Evolutionary conservation across 1,284 basidiomycete genomes (phyloP).

Genomic region (Vanrija humicola): DNA sequence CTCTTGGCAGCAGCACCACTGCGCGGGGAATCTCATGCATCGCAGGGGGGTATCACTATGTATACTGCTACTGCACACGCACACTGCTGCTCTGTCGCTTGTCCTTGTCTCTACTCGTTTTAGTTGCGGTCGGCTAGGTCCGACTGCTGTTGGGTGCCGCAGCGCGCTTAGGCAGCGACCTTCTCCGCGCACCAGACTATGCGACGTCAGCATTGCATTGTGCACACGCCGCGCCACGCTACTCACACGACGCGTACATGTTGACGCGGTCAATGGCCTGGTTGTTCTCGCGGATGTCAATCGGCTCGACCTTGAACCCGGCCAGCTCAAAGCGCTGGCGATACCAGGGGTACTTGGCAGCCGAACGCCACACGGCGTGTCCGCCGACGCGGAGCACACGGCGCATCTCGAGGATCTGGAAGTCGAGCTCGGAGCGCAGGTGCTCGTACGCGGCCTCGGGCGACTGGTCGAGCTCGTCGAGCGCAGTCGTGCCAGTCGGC

Average conservation of each 20-base stretch:
- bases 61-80: not conserved
- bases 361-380: constrained; percentile 66
- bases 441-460: constrained; percentile 45
- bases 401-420: constrained; percentile 61
- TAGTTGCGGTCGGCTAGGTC: not conserved
- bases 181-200: constrained; percentile 38
- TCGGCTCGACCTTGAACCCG: constrained; percentile 54
- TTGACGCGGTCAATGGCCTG: constrained; percentile 62
- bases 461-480: constrained; percentile 44
- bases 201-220: constrained; percentile 4
- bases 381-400: constrained; percentile 63
- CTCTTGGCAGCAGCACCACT: too few relatives aligned
- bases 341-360: constrained; percentile 72
- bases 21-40: too few relatives aligned
- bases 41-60: not conserved
- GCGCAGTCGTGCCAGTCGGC: constrained; percentile 21
- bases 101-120: not conserved
- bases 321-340: constrained; percentile 55
- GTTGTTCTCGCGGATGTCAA: constrained; percentile 53
- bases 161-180: constrained; percentile 1
- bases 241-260: constrained; percentile 54
- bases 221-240: not conserved
- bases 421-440: constrained; percentile 56
- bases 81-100: not conserved
- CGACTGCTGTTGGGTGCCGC: not conserved